A percentile compares a stretch with the other conserved stretches of the same genome.
Evolutionary conservation across 805 yeast genomes (phyloP).

Genomic region (Vanderwaltozyma tropicalis): DNA sequence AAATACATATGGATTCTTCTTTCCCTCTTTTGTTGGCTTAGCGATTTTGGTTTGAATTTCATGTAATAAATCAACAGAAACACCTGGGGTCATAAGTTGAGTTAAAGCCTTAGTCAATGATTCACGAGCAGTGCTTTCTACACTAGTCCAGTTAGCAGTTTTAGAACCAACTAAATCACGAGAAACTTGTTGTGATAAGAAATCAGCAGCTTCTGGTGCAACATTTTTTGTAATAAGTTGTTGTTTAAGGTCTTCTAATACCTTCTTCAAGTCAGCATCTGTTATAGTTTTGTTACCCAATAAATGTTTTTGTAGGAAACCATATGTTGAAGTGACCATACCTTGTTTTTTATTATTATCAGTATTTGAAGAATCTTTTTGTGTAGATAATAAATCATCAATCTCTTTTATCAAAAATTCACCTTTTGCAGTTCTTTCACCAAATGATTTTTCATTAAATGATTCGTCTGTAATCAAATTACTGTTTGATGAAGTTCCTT

Average conservation of each 20-base stretch:
- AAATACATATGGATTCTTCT: constrained; percentile 71
- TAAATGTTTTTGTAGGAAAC: constrained; percentile 44
- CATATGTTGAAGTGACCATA: constrained; percentile 32
- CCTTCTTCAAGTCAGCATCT: constrained; percentile 52
- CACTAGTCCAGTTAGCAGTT: constrained; percentile 63
- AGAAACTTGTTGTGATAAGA: constrained; percentile 60
- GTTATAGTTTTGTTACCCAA: constrained; percentile 63
- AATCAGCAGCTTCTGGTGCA: constrained; percentile 78
- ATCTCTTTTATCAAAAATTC: constrained; percentile 59
- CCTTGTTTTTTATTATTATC: constrained; percentile 31
- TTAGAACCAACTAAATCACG: constrained; percentile 61
- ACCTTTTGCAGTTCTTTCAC: constrained; percentile 38
- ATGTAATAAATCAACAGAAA: constrained; percentile 75
- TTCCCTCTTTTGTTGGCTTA: constrained; percentile 16
- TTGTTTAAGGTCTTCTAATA: constrained; percentile 55
- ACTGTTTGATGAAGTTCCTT: constrained; percentile 9
- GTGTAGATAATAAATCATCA: constrained; percentile 29
- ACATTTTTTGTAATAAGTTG: constrained; percentile 80
- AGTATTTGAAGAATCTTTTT: constrained; percentile 28
- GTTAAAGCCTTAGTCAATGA: constrained; percentile 50
- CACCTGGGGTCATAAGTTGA: constrained; percentile 80
- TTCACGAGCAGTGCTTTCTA: constrained; percentile 63
- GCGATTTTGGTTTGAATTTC: constrained; percentile 49
- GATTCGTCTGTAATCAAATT: constrained; percentile 10
- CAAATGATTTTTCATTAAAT: constrained; percentile 30